Percentiles rank a stretch among this genome's conserved stretches.
phyloP scores from a whole-genome alignment of 2,329 filamentous ascomycete genomes.

The Alternaria sp. region DNA sequence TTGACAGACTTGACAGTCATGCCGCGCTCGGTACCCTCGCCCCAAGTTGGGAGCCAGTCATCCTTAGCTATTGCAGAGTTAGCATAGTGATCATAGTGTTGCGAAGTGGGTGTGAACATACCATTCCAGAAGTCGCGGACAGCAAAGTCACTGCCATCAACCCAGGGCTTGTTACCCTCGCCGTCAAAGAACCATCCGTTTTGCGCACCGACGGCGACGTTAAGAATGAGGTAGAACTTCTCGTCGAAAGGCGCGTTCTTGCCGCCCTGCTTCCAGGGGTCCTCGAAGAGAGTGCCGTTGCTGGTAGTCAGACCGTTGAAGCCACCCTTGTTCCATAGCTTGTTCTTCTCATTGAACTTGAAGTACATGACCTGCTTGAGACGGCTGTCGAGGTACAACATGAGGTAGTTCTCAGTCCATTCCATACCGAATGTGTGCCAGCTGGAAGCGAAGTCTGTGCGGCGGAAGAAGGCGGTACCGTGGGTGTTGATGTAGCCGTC shows the following conservation, averaged over 20 bases:
- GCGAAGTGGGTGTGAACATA: not conserved
- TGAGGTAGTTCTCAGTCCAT: conserved; percentile 85
- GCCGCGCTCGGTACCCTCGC: conserved; percentile 57
- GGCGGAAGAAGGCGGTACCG: conserved; percentile 53
- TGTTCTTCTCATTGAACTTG: conserved; percentile 61
- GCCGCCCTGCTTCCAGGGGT: conserved; percentile 69
- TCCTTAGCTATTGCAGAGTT: conserved; percentile 68
- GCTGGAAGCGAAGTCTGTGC: conserved; percentile 71
- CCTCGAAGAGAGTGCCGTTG: conserved; percentile 68
- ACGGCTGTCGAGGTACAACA: conserved; percentile 80
- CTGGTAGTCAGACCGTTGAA: conserved; percentile 65
- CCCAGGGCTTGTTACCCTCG: conserved; percentile 80
- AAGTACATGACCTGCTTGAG: conserved; percentile 80
- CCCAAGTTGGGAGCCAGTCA: conserved; percentile 74
- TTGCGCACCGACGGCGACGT: conserved; percentile 75
- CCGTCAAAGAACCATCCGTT: conserved; percentile 76
- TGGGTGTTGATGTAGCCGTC: conserved; percentile 33
- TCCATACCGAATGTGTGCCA: conserved; percentile 73
- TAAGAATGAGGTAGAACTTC: conserved; percentile 75
- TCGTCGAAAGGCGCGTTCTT: conserved; percentile 76
- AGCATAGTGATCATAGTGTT: conserved; percentile 24
- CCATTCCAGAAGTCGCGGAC: conserved; percentile 34
- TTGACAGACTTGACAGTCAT: conserved; percentile 73
- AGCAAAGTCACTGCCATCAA: conserved; percentile 30
- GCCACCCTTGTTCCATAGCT: conserved; percentile 70